Percentiles rank a stretch among this genome's conserved stretches.
These are phyloP conservation scores for Geranium brycei DNA, from an alignment of 345 rosid genomes.

Conservation along the genomic window DNA sequence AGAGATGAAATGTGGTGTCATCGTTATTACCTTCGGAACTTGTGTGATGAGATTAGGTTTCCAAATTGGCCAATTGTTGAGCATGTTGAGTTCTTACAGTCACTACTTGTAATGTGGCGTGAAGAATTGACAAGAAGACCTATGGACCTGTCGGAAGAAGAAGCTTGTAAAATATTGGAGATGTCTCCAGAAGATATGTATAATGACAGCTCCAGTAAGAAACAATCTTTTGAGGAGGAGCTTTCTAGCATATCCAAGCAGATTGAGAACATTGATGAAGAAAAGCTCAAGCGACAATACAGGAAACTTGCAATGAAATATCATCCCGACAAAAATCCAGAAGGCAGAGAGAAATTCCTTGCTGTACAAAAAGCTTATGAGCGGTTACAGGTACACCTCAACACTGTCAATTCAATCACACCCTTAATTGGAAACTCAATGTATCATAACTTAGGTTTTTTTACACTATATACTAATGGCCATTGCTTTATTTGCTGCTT, in stretches of 20 bases:
- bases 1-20: constrained; percentile 99
- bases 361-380: constrained; percentile 98
- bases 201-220: constrained; percentile 30
- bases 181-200: constrained; percentile 72
- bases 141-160: constrained; percentile 98
- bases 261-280: constrained; percentile 96
- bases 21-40: constrained; percentile 85
- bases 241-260: constrained; percentile 55
- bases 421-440: neutral
- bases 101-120: constrained; percentile 97
- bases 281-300: constrained; percentile 96
- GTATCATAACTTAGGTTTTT: neutral
- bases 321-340: constrained; percentile 99
- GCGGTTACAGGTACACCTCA: constrained; percentile 65
- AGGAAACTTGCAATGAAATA: constrained; percentile 99
- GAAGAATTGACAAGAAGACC: constrained; percentile 96
- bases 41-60: constrained; percentile 89
- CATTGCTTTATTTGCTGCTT: neutral
- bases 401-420: neutral
- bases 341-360: constrained; percentile 94
- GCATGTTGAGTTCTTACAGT: constrained; percentile 94
- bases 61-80: constrained; percentile 97
- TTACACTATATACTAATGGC: neutral
- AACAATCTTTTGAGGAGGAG: constrained; percentile 42
- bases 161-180: constrained; percentile 89